Evolutionary conservation across 768 basidiomycete genomes (phyloP).

Genomic region (Paxillus ammoniavirescens): DNA sequence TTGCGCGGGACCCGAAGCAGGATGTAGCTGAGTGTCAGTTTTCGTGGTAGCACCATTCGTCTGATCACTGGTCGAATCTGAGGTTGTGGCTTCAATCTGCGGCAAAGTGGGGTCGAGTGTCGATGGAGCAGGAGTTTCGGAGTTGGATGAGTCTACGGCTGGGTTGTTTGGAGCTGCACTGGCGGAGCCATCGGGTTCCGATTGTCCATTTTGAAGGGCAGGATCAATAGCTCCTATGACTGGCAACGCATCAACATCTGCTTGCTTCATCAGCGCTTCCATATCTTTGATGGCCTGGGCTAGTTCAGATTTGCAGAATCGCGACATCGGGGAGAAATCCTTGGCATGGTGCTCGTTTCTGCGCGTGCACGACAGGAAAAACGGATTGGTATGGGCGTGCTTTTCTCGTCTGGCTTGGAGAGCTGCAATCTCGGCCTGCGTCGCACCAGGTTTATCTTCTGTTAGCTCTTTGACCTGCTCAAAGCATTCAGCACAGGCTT

Average conservation of each 20-base stretch:
- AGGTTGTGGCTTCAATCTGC: conserved; percentile 8
- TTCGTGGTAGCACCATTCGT: conserved; percentile 5
- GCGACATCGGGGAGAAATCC: conserved; percentile 78
- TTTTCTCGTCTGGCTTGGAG: conserved; percentile 55
- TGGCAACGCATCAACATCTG: conserved; percentile 28
- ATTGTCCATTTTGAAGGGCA: conserved; percentile 19
- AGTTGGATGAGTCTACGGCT: conserved; percentile 7
- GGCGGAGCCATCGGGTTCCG: not conserved
- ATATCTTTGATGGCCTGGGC: conserved; percentile 65
- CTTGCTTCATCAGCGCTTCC: conserved; percentile 47
- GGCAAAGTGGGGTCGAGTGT: not conserved
- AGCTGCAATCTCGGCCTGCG: conserved; percentile 46
- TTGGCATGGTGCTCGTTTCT: conserved; percentile 65
- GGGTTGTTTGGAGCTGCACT: conserved; percentile 9
- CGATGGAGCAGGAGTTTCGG: conserved; percentile 2
- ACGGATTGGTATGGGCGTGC: conserved; percentile 64
- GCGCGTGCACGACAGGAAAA: conserved; percentile 70
- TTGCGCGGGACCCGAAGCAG: conserved; percentile 2
- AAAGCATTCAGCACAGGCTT: conserved; percentile 85
- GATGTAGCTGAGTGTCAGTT: conserved; percentile 4
- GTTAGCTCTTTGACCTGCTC: conserved; percentile 66
- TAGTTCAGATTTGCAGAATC: conserved; percentile 68
- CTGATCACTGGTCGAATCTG: conserved; percentile 3
- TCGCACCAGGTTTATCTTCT: conserved; percentile 46
- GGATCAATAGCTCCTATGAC: conserved; percentile 29